Evolutionary conservation across 2,329 filamentous ascomycete genomes (phyloP).

Genomic region (Colletotrichum somersetense): DNA sequence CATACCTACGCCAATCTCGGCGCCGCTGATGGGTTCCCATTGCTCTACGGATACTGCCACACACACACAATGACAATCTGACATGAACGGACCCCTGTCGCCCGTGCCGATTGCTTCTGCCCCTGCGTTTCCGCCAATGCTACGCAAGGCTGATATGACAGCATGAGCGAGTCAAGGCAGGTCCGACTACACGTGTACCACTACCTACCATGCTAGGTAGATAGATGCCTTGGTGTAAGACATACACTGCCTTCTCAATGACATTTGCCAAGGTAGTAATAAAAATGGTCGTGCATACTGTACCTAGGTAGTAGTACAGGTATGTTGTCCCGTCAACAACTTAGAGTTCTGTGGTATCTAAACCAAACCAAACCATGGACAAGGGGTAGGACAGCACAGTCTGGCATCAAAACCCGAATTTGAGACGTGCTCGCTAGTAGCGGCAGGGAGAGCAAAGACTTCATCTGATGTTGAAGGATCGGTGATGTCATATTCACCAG

Average conservation of each 20-base stretch:
- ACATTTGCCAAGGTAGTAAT: too few species aligned
- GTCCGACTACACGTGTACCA: background rate
- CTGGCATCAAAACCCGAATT: slow-evolving; percentile 1
- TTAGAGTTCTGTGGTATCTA: background rate
- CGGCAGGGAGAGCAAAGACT: background rate
- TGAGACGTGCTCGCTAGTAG: background rate
- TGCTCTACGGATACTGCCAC: background rate
- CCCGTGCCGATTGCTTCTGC: slow-evolving; percentile 7
- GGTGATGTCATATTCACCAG: slow-evolving; percentile 18
- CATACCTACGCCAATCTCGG: slow-evolving; percentile 10
- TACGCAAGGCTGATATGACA: slow-evolving; percentile 33
- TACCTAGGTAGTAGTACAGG: too few species aligned
- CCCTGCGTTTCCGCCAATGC: slow-evolving; percentile 34
- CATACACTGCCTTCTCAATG: too few species aligned
- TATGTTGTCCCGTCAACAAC: background rate
- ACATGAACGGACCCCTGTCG: background rate
- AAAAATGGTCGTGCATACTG: too few species aligned
- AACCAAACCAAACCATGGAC: slow-evolving; percentile 2
- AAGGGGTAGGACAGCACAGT: slow-evolving; percentile 29
- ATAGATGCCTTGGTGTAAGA: background rate
- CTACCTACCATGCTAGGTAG: background rate
- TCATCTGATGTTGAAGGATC: background rate
- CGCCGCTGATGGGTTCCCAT: background rate
- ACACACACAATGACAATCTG: too few species aligned
- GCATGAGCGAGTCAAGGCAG: slow-evolving; percentile 19